Evolutionary conservation across 2,329 filamentous ascomycete species (phyloP).

Genomic region (Apiospora aurea): DNA sequence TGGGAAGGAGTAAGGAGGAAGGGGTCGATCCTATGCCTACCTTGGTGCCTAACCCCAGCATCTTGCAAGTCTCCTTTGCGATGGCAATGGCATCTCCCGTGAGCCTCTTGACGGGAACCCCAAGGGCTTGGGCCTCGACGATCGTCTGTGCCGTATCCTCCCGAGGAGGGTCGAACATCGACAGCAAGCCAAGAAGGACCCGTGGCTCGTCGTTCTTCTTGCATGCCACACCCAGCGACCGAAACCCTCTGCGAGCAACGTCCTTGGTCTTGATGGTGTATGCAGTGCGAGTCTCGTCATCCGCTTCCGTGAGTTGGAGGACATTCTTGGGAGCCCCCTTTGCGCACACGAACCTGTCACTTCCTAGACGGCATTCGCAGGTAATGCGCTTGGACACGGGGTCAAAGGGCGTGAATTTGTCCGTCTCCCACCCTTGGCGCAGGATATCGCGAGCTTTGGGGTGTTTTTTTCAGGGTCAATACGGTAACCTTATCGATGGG

Average conservation of each 20-base stretch:
- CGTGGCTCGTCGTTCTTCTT: constrained; percentile 79
- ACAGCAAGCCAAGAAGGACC: constrained; percentile 78
- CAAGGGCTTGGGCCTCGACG: constrained; percentile 76
- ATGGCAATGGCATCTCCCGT: constrained; percentile 83
- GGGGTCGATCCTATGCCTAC: neutral
- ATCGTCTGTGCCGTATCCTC: constrained; percentile 82
- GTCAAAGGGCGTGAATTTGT: constrained; percentile 81
- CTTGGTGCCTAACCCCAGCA: constrained; percentile 77
- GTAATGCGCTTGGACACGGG: constrained; percentile 83
- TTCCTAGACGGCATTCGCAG: constrained; percentile 71
- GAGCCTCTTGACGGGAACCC: constrained; percentile 82
- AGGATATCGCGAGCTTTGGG: constrained; percentile 80
- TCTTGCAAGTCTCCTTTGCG: constrained; percentile 83
- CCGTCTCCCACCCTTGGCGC: constrained; percentile 76
- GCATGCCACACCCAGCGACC: constrained; percentile 79
- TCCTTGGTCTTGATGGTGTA: constrained; percentile 78
- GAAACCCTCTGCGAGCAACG: constrained; percentile 81
- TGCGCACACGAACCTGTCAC: constrained; percentile 73
- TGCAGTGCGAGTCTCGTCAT: constrained; percentile 67
- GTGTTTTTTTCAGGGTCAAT: constrained; percentile 76
- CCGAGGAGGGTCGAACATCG: constrained; percentile 82
- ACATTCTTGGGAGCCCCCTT: constrained; percentile 83
- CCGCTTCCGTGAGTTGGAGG: constrained; percentile 72
- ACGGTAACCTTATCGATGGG: constrained; percentile 83
- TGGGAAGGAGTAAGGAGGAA: neutral